A percentile compares a stretch with the other conserved stretches of the same genome.
These are phyloP conservation scores for Penicillium sp. DNA, from an alignment of 2,329 filamentous ascomycete species.

Conservation along the genomic window DNA sequence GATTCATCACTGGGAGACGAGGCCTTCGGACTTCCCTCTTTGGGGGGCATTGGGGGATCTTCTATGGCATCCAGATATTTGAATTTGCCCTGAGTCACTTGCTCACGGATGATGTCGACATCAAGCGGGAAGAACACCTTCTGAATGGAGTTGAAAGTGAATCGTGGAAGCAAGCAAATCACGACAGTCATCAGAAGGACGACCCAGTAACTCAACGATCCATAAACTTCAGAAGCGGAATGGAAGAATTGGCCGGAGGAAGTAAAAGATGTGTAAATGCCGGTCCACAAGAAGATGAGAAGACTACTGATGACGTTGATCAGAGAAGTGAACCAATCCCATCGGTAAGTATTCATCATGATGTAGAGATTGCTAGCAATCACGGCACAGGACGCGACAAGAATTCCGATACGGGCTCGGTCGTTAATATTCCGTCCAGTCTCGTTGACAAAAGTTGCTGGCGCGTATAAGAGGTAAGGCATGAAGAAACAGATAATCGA, in stretches of 20 bases:
- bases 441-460: conserved; percentile 66
- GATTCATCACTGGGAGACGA: conserved; percentile 41
- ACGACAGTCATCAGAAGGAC: conserved; percentile 74
- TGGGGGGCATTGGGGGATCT: conserved; percentile 45
- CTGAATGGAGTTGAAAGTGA: conserved; percentile 80
- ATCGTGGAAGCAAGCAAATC: conserved; percentile 82
- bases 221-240: conserved; percentile 74
- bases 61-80: conserved; percentile 64
- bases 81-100: conserved; percentile 79
- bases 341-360: conserved; percentile 91
- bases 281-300: conserved; percentile 94
- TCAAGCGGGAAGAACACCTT: conserved; percentile 94
- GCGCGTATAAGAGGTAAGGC: conserved; percentile 74
- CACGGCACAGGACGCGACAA: conserved; percentile 79
- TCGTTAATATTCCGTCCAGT: conserved; percentile 76
- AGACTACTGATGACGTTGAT: conserved; percentile 79
- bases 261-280: conserved; percentile 69
- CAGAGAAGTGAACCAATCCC: conserved; percentile 93
- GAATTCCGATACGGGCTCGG: conserved; percentile 78
- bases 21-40: conserved; percentile 32
- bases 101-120: conserved; percentile 92
- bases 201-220: conserved; percentile 82
- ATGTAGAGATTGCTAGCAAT: conserved; percentile 92
- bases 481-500: conserved; percentile 92
- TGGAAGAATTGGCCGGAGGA: conserved; percentile 68